Evolutionary conservation across 495 filamentous ascomycete genomes (phyloP), one percentile per base, ranked within the genome.

Genomic region (Mycothermus thermophilus): DNA sequence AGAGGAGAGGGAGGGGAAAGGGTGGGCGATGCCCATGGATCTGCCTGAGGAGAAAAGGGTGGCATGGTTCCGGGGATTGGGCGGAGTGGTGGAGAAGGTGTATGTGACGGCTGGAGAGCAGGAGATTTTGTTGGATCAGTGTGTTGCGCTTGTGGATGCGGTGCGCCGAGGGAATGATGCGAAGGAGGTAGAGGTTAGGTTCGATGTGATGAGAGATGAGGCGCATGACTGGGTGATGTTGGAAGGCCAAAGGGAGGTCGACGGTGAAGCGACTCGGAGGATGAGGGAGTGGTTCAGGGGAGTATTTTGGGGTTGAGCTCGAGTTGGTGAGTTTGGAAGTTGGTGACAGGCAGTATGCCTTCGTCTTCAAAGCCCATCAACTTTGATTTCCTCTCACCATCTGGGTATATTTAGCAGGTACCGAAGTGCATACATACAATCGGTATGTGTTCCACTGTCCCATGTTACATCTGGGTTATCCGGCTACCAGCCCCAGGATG

Each of bases 191-290:
- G 25, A 39, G 12, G 39, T 51, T 9, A 23, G 12, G 33, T 17
- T 54, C 5, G 40, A 47, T 13, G 24, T 47, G 9, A 15, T 15
- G 8, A 32, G 26, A 23, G 30, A 42, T 1, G 44, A 47, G 33
- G 48, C 46, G 4, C 48, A 55, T 18, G 46, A 55, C 14, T 52
- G 48, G 43, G 38, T 50, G 8, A 13, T 48, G 21, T 9, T 50
- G 20, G 48, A 55, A 26, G 48, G 42, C 6, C 26, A 24, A 15
- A 18, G 24, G 13, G 29, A 24, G 10, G 12, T 34, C 1, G 40
- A 43, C 13, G 51, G 51, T 13, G 30, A 38, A 25, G 48, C 48
- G 1, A 52, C 34, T 4, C 40, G 27, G 34, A 15, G 40, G 17
- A 51, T 54, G 51, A 41, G 32, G 32, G 35, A 18, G 1, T 54